Conservation (phyloP, 2,329 filamentous ascomycete species). For the Alternaria consortialis region DNA sequence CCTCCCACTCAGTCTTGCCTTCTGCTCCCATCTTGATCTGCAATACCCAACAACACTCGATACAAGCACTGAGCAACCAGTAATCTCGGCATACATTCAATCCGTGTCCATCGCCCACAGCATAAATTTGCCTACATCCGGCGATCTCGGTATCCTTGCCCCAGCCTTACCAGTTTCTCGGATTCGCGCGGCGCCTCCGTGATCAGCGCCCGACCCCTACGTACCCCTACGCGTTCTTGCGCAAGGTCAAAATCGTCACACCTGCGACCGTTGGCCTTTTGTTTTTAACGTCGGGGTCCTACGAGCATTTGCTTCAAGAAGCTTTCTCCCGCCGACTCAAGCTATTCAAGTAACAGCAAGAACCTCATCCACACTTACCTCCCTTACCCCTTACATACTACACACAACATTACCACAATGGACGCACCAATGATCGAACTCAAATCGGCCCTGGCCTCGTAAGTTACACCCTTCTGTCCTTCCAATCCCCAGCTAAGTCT, state of each 20-base stretch:
- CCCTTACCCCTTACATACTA: neutral
- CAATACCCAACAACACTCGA: conserved; percentile 2
- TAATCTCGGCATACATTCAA: conserved; percentile 7
- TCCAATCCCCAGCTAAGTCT: conserved; percentile 37
- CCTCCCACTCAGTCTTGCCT: conserved; percentile 20
- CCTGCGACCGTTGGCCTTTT: conserved; percentile 17
- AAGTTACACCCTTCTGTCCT: conserved; percentile 34
- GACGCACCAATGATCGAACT: conserved; percentile 55
- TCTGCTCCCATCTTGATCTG: conserved; percentile 8
- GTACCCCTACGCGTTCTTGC: conserved; percentile 25
- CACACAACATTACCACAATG: conserved; percentile 43
- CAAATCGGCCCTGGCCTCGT: conserved; percentile 59
- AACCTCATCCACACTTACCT: neutral
- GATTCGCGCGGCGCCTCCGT: conserved; percentile 19
- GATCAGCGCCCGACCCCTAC: conserved; percentile 26
- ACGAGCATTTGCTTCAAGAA: conserved; percentile 22
- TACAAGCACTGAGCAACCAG: neutral
- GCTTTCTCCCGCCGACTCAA: conserved; percentile 3
- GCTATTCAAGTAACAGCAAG: neutral
- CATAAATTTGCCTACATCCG: conserved; percentile 7
- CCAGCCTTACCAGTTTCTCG: conserved; percentile 28
- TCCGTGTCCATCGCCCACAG: conserved; percentile 2
- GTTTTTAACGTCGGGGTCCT: conserved; percentile 19
- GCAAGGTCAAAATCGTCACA: conserved; percentile 22
- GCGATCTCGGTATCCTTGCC: conserved; percentile 24